Evolutionary conservation across 371 early-diverging fungal genomes (phyloP).

Genomic region (Capillidium rhysosporum): DNA sequence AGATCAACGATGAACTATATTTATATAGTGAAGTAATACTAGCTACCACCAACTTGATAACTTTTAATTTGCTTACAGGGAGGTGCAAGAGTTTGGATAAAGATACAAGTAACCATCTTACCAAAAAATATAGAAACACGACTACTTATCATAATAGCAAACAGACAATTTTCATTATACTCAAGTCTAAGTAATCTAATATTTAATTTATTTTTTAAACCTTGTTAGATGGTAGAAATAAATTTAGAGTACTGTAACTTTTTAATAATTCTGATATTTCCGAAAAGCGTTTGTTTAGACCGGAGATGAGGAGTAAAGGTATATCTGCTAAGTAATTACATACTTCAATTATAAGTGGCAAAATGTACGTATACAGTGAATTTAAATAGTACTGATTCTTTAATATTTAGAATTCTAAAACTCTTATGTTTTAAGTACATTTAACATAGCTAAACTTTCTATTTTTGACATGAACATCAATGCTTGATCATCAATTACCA

Average conservation of each 20-base stretch:
- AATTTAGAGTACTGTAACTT: conserved; percentile 30
- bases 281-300: conserved; percentile 39
- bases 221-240: conserved; percentile 37
- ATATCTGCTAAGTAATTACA: conserved; percentile 38
- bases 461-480: conserved; percentile 34
- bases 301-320: conserved; percentile 21
- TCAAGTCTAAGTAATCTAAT: not conserved
- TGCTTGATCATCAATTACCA: conserved; percentile 35
- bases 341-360: conserved; percentile 39
- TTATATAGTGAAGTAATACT: conserved; percentile 38
- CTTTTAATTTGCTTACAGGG: conserved; percentile 22
- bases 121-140: conserved; percentile 33
- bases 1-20: conserved; percentile 31
- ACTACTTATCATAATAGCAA: conserved; percentile 25
- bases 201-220: not conserved
- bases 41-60: conserved; percentile 33
- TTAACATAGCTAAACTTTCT: conserved; percentile 26
- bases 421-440: conserved; percentile 22
- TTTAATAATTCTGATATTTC: conserved; percentile 32
- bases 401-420: conserved; percentile 15
- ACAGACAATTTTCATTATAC: conserved; percentile 31
- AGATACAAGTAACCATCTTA: conserved; percentile 22
- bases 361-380: conserved; percentile 43
- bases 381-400: conserved; percentile 4
- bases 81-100: conserved; percentile 9